Evolutionary conservation across 306 rosid species (phyloP).

Genomic region (Bauhinia variegata): DNA sequence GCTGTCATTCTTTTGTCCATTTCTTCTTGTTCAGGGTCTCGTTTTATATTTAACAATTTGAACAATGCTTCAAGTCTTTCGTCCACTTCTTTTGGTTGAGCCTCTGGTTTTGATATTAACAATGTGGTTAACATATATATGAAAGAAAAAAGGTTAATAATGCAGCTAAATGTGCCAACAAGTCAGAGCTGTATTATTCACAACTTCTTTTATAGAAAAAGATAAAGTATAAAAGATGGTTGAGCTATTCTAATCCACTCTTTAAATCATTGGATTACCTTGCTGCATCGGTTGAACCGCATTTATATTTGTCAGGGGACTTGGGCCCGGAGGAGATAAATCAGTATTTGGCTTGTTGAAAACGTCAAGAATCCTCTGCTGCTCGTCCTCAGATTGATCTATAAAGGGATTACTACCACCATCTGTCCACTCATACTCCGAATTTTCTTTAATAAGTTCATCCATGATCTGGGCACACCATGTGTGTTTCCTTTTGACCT

Average conservation of each 20-base stretch:
- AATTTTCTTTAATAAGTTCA: background rate
- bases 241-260: background rate
- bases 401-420: background rate
- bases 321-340: background rate
- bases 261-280: background rate
- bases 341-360: background rate
- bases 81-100: background rate
- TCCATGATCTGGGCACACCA: constrained; percentile 39
- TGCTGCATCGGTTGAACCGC: background rate
- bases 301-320: background rate
- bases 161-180: no score
- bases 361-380: background rate
- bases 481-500: constrained; percentile 39
- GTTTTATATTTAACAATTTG: constrained; percentile 7
- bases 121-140: no score
- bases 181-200: no score
- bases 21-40: constrained; percentile 37
- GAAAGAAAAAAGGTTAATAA: no score
- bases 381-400: background rate
- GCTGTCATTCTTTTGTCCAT: background rate
- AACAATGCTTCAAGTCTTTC: constrained; percentile 36
- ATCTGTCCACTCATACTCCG: background rate
- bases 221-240: background rate
- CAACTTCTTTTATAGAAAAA: background rate
- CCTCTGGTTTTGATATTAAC: background rate